These are phyloP conservation scores for Apophysomyces sp. DNA, from an alignment of 371 early-diverging fungal genomes.

Conservation along the genomic window DNA sequence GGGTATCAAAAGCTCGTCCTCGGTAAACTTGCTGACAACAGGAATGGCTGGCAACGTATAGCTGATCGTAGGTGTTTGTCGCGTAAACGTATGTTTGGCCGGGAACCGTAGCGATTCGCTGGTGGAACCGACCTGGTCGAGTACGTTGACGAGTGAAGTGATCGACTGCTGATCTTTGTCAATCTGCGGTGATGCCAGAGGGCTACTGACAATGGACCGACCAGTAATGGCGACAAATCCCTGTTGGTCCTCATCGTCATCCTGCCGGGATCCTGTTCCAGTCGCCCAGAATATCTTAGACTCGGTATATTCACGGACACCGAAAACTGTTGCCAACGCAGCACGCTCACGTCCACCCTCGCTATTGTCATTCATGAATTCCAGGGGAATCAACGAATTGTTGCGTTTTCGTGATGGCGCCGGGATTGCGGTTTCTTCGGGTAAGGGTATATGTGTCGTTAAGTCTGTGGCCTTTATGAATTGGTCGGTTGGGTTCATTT, in stretches of 20 bases:
- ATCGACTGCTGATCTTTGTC: neutral
- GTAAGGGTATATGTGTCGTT: conserved; percentile 21
- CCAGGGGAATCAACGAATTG: conserved; percentile 26
- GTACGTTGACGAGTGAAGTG: neutral
- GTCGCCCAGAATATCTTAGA: conserved; percentile 45
- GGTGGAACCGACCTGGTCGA: conserved; percentile 4
- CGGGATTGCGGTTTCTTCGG: conserved; percentile 27
- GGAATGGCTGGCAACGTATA: conserved; percentile 34
- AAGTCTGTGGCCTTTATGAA: conserved; percentile 9
- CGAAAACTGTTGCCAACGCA: conserved; percentile 49
- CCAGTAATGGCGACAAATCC: conserved; percentile 18
- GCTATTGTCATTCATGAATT: conserved; percentile 22
- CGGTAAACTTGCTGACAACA: conserved; percentile 37
- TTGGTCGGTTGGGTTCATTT: conserved; percentile 3
- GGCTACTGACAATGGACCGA: conserved; percentile 8
- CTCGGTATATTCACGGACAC: conserved; percentile 45
- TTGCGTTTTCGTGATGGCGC: conserved; percentile 28
- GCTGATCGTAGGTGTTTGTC: neutral
- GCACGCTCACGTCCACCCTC: conserved; percentile 43
- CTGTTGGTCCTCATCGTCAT: conserved; percentile 16
- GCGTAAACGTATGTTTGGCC: neutral
- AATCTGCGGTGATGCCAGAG: conserved; percentile 2
- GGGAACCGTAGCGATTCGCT: neutral
- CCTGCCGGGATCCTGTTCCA: conserved; percentile 11
- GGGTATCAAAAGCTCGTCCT: conserved; percentile 20